Evolutionary conservation across 768 basidiomycete genomes (phyloP).

Genomic region (Filobasidium floriforme): DNA sequence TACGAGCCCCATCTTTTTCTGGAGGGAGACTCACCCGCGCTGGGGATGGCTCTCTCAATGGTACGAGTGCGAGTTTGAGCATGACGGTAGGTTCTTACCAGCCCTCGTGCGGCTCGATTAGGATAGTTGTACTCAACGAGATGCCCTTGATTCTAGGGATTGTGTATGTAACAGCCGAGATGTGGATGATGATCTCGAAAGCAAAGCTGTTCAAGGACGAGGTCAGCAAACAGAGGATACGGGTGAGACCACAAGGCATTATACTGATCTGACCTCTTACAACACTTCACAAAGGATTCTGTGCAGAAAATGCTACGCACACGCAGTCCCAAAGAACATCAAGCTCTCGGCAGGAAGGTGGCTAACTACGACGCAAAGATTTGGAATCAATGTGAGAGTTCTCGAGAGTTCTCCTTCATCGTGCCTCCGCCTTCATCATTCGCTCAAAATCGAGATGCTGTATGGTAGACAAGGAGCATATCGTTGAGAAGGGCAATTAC

Average conservation of each 20-base stretch:
- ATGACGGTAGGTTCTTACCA: not conserved
- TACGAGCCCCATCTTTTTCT: conserved; percentile 3
- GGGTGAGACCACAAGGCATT: not conserved
- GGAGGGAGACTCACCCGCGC: not conserved
- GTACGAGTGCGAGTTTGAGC: conserved; percentile 2
- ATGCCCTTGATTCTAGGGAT: not conserved
- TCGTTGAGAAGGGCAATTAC: conserved; percentile 3
- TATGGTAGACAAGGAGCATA: conserved; percentile 2
- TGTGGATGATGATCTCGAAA: conserved; percentile 7
- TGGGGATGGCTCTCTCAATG: conserved; percentile 6
- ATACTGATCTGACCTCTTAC: not conserved
- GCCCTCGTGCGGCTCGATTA: no score
- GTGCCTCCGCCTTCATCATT: not conserved
- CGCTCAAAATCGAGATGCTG: not conserved
- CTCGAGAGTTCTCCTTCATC: not conserved
- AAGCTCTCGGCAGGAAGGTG: conserved; percentile 1
- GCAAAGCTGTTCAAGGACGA: conserved; percentile 9
- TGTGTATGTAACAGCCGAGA: conserved; percentile 1
- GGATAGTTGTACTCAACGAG: no score
- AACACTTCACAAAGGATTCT: not conserved
- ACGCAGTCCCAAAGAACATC: not conserved
- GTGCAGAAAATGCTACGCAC: not conserved
- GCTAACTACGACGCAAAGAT: conserved; percentile 2
- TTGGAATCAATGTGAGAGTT: not conserved
- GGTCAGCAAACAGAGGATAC: not conserved